Evolutionary conservation across 345 rosid genomes (phyloP).

Genomic region (Hirschfeldia incana): DNA sequence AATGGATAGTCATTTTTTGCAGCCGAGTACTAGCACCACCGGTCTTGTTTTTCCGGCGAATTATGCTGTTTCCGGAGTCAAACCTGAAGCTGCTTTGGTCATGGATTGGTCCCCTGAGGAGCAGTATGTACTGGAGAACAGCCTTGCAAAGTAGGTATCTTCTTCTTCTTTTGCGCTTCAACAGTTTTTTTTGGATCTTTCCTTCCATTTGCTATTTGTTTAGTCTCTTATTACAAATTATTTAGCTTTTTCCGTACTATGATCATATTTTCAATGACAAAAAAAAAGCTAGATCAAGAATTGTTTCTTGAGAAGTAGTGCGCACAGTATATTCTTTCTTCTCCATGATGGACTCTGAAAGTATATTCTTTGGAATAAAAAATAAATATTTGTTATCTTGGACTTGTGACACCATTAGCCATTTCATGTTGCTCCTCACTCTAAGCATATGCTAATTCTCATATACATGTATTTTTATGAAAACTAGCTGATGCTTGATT

Average conservation of each 20-base stretch:
- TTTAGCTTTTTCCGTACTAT: constrained; percentile 23
- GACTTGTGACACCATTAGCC: constrained; percentile 20
- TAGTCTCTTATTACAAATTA: constrained; percentile 2
- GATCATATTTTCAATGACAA: not conserved
- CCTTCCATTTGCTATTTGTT: not conserved
- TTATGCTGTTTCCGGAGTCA: constrained; percentile 12
- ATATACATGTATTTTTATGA: not conserved
- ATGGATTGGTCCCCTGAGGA: constrained; percentile 83
- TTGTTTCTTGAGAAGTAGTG: constrained; percentile 26
- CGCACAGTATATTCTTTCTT: constrained; percentile 34
- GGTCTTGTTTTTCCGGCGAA: constrained; percentile 15
- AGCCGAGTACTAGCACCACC: constrained; percentile 33
- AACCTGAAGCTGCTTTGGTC: constrained; percentile 61
- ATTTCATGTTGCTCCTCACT: not conserved
- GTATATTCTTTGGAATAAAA: constrained; percentile 26
- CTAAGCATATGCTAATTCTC: not conserved
- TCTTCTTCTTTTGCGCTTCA: constrained; percentile 33
- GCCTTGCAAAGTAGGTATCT: constrained; percentile 68
- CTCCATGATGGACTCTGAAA: constrained; percentile 36
- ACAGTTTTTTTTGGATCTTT: constrained; percentile 9
- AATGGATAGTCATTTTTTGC: constrained; percentile 27
- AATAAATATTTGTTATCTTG: not conserved
- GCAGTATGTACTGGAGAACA: constrained; percentile 72
- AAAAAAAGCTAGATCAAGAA: constrained; percentile 22
- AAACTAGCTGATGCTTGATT: not conserved